A percentile compares a stretch with the other conserved stretches of the same genome.
Conservation (phyloP, 345 rosid species). For the Linum tenue region DNA sequence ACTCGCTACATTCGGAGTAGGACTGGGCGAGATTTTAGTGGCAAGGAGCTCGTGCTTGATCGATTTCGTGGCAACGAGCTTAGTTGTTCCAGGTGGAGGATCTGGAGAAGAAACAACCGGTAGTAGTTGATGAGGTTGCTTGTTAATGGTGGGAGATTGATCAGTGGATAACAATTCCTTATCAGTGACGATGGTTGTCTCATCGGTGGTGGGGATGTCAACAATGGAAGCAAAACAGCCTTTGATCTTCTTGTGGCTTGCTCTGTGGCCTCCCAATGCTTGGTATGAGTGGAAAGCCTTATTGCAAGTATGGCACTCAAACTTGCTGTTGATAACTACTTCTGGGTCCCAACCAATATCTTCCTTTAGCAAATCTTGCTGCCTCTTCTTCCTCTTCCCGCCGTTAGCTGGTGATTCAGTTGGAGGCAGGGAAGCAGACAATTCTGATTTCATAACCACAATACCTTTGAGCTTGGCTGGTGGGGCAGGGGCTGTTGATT, state of each 20-base stretch:
- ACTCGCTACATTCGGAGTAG: neutral
- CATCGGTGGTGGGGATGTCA: constrained; percentile 18
- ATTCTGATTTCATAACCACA: constrained; percentile 8
- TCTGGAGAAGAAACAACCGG: too few relatives aligned
- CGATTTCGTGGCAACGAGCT: constrained; percentile 5
- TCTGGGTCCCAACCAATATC: constrained; percentile 15
- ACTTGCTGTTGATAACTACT: constrained; percentile 28
- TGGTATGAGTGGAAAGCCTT: constrained; percentile 63
- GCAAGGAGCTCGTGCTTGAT: constrained; percentile 12
- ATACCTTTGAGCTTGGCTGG: constrained; percentile 10
- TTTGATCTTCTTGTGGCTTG: constrained; percentile 52
- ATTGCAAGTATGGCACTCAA: constrained; percentile 63
- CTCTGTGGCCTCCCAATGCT: constrained; percentile 88
- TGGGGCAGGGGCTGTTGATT: too few relatives aligned
- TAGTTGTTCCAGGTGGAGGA: neutral
- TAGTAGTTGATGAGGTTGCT: too few relatives aligned
- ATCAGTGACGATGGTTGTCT: constrained; percentile 24
- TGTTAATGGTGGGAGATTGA: too few relatives aligned
- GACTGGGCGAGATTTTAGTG: neutral
- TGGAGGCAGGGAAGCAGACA: constrained; percentile 16
- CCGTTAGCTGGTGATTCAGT: constrained; percentile 11
- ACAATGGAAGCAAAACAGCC: constrained; percentile 25
- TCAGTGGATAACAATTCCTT: too few relatives aligned
- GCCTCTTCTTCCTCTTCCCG: constrained; percentile 22
- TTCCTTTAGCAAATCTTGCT: constrained; percentile 3